Conservation (phyloP, 768 basidiomycete genomes). For the Lanmaoa pseudosensibilis region DNA sequence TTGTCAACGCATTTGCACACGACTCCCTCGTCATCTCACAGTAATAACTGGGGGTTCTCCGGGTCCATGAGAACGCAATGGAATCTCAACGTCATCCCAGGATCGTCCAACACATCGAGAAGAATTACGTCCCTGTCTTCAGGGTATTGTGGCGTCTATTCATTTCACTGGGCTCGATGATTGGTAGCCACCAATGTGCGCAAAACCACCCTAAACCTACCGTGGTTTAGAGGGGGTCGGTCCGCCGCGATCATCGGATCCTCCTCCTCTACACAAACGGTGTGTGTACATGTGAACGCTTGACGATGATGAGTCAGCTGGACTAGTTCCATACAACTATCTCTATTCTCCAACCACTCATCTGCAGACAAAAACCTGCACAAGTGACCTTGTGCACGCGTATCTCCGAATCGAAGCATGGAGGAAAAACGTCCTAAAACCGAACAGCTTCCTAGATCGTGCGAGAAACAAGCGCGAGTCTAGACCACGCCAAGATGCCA, state of each 20-base stretch:
- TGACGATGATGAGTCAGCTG: background rate
- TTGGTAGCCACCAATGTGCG: background rate
- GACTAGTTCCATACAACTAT: background rate
- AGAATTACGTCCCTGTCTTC: background rate
- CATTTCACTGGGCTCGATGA: background rate
- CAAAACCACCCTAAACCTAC: background rate
- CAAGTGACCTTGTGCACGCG: no score
- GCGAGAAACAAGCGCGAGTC: background rate
- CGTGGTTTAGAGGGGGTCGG: background rate
- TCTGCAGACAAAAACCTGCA: background rate
- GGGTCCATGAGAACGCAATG: background rate
- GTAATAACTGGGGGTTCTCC: background rate
- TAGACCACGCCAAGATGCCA: background rate
- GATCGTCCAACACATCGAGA: background rate
- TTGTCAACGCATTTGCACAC: no score
- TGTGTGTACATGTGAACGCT: background rate
- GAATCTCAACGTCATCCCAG: background rate
- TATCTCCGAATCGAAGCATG: no score
- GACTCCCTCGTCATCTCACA: background rate
- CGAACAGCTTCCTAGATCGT: no score
- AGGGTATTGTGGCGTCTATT: background rate
- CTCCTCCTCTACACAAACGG: background rate
- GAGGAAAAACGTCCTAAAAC: background rate
- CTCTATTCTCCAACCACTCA: background rate
- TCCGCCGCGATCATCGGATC: background rate